Conservation (phyloP, 306 rosid genomes). For the Cicer judaicum region DNA sequence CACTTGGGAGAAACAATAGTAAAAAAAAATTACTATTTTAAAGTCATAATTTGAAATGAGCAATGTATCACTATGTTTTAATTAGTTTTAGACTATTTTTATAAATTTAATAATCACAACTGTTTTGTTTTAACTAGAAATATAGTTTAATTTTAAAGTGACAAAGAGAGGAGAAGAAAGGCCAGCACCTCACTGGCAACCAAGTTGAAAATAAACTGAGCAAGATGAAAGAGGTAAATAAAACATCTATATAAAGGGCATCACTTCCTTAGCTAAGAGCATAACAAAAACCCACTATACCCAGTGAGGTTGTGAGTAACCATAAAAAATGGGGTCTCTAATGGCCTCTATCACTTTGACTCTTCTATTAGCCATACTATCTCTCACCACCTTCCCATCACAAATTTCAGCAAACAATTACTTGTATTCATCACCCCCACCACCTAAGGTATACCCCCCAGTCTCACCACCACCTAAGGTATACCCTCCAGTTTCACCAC, state of each 20-base stretch:
- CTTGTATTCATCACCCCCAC: slow-evolving; percentile 61
- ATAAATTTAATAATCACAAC: too few relatives aligned
- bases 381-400: slow-evolving; percentile 45
- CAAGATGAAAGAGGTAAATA: slow-evolving; percentile 48
- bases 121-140: too few relatives aligned
- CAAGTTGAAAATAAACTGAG: slow-evolving; percentile 28
- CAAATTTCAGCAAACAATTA: slow-evolving; percentile 54
- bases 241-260: slow-evolving; percentile 61
- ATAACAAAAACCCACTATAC: slow-evolving; percentile 41
- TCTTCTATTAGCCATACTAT: slow-evolving; percentile 57
- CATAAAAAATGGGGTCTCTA: slow-evolving; percentile 57
- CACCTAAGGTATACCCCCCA: slow-evolving; percentile 26
- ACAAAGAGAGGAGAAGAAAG: neutral
- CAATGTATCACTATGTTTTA: too few relatives aligned
- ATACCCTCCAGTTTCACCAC: slow-evolving; percentile 43
- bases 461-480: neutral
- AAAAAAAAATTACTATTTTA: too few relatives aligned
- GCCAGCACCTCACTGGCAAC: neutral
- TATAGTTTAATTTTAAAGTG: neutral
- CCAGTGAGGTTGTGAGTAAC: slow-evolving; percentile 26
- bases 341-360: slow-evolving; percentile 55
- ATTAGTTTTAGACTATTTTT: too few relatives aligned
- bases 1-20: neutral
- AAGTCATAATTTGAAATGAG: too few relatives aligned
- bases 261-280: slow-evolving; percentile 13